Evolutionary conservation across 306 rosid genomes (phyloP).

Genomic region (Glycine soja): DNA sequence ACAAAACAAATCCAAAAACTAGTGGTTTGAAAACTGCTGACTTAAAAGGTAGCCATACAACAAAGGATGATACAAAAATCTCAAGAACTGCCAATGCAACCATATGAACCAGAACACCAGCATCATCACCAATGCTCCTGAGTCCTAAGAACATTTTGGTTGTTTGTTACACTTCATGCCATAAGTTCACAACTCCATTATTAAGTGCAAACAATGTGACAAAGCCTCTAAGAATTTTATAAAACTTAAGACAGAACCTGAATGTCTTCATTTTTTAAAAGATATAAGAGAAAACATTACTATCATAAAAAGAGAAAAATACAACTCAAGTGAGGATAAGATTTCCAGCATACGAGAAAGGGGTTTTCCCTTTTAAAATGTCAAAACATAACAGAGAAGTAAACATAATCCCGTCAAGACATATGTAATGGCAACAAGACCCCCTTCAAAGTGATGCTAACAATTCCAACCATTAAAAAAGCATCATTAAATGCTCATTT

Average conservation of each 20-base stretch:
- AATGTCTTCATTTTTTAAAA: not conserved
- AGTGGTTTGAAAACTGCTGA: not conserved
- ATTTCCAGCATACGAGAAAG: not conserved
- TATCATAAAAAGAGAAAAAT: not conserved
- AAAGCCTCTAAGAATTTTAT: not conserved
- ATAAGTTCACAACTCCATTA: not conserved
- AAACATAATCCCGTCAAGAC: constrained; percentile 1
- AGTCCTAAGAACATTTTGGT: not conserved
- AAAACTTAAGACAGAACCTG: not conserved
- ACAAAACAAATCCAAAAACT: not conserved
- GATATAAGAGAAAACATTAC: not conserved
- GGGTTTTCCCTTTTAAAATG: not conserved
- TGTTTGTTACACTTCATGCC: not conserved
- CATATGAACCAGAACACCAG: not conserved
- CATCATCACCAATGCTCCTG: not conserved
- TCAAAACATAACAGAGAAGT: not conserved
- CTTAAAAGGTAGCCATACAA: not conserved
- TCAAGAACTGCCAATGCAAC: not conserved
- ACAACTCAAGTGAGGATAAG: not conserved
- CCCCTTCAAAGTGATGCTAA: constrained; percentile 30
- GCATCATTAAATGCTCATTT: not conserved
- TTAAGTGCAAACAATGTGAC: not conserved
- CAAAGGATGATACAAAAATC: not conserved
- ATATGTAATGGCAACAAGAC: not conserved
- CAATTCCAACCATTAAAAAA: constrained; percentile 12